Conservation (phyloP, 1,139 yeast species). For the Scheffersomyces lignicola region DNA sequence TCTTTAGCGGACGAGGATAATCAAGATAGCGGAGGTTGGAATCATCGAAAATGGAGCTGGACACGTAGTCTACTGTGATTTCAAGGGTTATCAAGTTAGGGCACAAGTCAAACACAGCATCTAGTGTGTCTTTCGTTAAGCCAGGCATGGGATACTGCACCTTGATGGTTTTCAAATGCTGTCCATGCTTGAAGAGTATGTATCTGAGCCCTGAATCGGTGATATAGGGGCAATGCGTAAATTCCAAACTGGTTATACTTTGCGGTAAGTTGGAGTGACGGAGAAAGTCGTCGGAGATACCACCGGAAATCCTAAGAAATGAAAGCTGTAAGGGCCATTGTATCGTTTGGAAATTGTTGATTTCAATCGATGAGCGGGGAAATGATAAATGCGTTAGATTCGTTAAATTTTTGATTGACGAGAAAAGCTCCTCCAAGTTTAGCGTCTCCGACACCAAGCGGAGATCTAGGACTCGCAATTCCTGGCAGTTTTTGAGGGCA, state of each 20-base stretch:
- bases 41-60: constrained; percentile 64
- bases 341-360: constrained; percentile 55
- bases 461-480: constrained; percentile 67
- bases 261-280: constrained; percentile 65
- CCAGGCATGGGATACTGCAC: constrained; percentile 90
- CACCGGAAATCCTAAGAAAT: constrained; percentile 81
- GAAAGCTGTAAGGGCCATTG: constrained; percentile 80
- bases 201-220: constrained; percentile 60
- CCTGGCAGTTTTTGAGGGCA: constrained; percentile 68
- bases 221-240: constrained; percentile 86
- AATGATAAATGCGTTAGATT: constrained; percentile 74
- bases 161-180: constrained; percentile 57
- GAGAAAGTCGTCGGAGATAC: constrained; percentile 80
- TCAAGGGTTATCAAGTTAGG: constrained; percentile 66
- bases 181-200: constrained; percentile 64
- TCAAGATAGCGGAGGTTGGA: constrained; percentile 45
- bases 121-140: constrained; percentile 66
- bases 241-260: constrained; percentile 68
- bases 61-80: constrained; percentile 79
- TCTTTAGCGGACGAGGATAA: constrained; percentile 56
- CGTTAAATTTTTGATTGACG: constrained; percentile 63
- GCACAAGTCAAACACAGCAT: constrained; percentile 70
- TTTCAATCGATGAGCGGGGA: constrained; percentile 84
- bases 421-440: constrained; percentile 74
- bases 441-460: constrained; percentile 92